Evolutionary conservation across 768 basidiomycete genomes (phyloP), one percentile per base, ranked within the genome.

Genomic region (Terana coerulea): DNA sequence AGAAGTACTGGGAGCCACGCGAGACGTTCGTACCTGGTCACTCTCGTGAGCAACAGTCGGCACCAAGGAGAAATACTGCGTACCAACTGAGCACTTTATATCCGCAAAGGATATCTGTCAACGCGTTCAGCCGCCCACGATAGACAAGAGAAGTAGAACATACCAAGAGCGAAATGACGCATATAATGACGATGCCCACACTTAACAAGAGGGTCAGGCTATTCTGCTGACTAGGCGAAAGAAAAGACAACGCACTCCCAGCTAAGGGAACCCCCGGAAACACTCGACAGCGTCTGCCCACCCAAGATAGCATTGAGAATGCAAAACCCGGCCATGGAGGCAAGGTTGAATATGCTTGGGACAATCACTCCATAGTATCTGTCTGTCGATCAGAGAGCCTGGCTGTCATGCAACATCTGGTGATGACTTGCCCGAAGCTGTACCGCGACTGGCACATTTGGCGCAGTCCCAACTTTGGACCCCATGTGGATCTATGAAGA

Each of bases 181-280:
- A 77, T 35, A 92, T 83, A 45, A 94, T 81, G 28, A 91, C 84
- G 49, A 93, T 93, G 2, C 91, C 91, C 24, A 94, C 82, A 45
- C 85, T 45, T 26, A 30, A 22, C 37, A 12, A n/a, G 22, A 28
- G 25, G 15, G 44, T 31, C 6, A 25, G 17, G 9, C 5, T 26
- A 14, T 9, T 25, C n/a, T 28, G 36, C 5, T 10, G 11, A 42
- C 40, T 12, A n/a, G n/a, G n/a, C 25, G 6, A 24, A 11, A 36
- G 8, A 25, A 39, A 17, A 33, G 4, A 25, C 11, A 3, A 64
- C 74, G 53, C 59, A 78, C 76, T 68, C 76, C 74, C 78, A 80
- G 29, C 74, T 77, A 53, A 86, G 59, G 52, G 61, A 69, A 17
- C 74, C 69, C 33, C 71, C 70, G 25, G 63, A 72, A 21, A 83